Conservation (phyloP, 2,329 filamentous ascomycete species). For the Nigrospora sphaerica region DNA sequence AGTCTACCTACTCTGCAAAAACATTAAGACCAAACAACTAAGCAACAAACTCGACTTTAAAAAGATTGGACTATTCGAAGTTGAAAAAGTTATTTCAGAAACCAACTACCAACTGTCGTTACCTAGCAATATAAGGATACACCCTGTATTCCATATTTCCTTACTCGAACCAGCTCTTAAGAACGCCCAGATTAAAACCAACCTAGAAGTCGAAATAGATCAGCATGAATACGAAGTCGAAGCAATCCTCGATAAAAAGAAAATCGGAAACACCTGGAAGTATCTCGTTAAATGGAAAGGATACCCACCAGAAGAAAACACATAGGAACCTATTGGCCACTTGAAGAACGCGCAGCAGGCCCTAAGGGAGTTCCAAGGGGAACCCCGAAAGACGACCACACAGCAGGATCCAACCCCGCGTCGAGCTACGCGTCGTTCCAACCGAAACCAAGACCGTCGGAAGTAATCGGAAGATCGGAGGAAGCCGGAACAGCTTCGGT, state of each 20-base stretch:
- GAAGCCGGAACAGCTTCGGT: no score
- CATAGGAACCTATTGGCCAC: neutral
- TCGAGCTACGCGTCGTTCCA: no score
- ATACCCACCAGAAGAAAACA: neutral
- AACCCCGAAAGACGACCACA: no score
- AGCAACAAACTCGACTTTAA: constrained; percentile 1
- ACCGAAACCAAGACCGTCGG: no score
- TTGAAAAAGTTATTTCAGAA: neutral
- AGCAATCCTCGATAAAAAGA: neutral
- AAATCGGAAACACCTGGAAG: neutral
- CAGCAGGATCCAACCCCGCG: no score
- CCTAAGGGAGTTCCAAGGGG: neutral
- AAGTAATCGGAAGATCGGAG: no score
- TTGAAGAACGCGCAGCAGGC: neutral
- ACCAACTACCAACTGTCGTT: constrained; percentile 1
- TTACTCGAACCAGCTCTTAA: neutral
- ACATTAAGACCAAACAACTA: neutral
- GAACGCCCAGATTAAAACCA: neutral
- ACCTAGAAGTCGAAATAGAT: neutral
- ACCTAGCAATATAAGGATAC: neutral
- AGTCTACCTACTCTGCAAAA: neutral
- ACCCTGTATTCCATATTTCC: neutral
- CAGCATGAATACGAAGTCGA: neutral
- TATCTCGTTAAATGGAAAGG: neutral
- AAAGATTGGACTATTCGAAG: neutral